Base-by-base conservation (phyloP, 805 yeast genomes). In the Pichia cabralensis region DNA sequence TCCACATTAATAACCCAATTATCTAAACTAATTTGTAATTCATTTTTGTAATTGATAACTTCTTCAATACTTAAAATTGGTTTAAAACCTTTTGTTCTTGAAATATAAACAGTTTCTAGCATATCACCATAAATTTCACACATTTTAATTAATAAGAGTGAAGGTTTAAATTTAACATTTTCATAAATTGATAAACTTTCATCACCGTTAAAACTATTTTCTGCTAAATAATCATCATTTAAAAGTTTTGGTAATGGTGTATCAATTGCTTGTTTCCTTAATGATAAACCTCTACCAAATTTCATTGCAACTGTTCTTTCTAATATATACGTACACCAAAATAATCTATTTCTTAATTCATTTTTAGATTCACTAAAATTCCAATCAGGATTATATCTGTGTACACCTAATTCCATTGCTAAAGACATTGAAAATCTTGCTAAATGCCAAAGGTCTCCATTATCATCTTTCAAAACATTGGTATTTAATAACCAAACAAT, bases 361-460 rank as follows among this genome's bases (percentile, higher is more conserved):
- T 43, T 42, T 28, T 42, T 41, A 8, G 21, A 11, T 30, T 36
- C 43, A 7, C 53, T 51, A 36, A 49, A 48, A 33, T 44, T 41
- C 52, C 53, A 49, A 15, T 42, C 44, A 10, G 53, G 52, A 25
- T 48, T 48, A 31, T 31, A 49, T 18, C 53, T 32, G 33, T 49
- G 53, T 8, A 45, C 44, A 9, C 53, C 53, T 27, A 49, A 33
- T 28, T 49, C 53, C 53, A 48, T 48, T 5, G 53, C 53, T 5
- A 49, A 33, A 3, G 53, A 48, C 51, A 49, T 46, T 21, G 46
- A 40, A 30, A 43, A 49, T 22, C 52, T 38, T 16, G 48, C 39
- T 31, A 49, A 26, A 28, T 48, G 46, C 53, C 53, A 49, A 21
- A 49, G 31, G 28, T 49, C 53, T 1, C 53, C 53, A 26, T 43